Evolutionary conservation across 140 eudicot species (phyloP).

Genomic region (Oenanthe javanica): DNA sequence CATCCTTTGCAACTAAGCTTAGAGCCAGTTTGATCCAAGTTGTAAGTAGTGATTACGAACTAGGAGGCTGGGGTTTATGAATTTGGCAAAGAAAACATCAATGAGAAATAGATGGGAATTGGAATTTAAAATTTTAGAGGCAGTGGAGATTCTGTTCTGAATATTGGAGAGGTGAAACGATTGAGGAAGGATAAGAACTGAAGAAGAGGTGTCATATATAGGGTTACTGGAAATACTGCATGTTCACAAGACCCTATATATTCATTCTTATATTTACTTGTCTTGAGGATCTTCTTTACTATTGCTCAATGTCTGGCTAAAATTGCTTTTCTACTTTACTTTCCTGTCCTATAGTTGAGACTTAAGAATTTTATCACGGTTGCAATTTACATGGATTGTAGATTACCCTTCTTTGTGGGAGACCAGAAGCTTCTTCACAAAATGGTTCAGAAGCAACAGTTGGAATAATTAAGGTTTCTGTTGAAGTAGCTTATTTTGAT

Average conservation of each 20-base stretch:
- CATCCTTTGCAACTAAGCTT: slow-evolving; percentile 1
- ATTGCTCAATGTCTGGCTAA: slow-evolving; percentile 1
- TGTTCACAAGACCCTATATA: background rate
- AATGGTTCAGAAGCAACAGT: slow-evolving; percentile 78
- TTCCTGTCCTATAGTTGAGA: background rate
- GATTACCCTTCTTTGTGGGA: slow-evolving; percentile 96
- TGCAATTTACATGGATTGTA: slow-evolving; percentile 1
- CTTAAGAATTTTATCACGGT: background rate
- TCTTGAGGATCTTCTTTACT: background rate
- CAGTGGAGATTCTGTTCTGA: background rate
- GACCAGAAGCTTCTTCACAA: slow-evolving; percentile 52
- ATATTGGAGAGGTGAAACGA: background rate
- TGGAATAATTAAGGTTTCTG: slow-evolving; percentile 90
- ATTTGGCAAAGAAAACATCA: background rate
- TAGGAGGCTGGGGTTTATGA: background rate
- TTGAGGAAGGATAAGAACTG: background rate
- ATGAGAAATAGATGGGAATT: background rate
- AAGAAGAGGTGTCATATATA: background rate
- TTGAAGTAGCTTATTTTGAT: slow-evolving; percentile 9
- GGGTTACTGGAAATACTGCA: background rate
- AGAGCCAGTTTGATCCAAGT: background rate
- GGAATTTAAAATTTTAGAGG: background rate
- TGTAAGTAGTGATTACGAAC: background rate
- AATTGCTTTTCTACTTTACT: background rate
- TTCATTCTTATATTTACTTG: background rate